Evolutionary conservation across 2,329 filamentous ascomycete species (phyloP), one percentile per base, ranked within the genome.

Genomic region (Parastagonospora nodorum): DNA sequence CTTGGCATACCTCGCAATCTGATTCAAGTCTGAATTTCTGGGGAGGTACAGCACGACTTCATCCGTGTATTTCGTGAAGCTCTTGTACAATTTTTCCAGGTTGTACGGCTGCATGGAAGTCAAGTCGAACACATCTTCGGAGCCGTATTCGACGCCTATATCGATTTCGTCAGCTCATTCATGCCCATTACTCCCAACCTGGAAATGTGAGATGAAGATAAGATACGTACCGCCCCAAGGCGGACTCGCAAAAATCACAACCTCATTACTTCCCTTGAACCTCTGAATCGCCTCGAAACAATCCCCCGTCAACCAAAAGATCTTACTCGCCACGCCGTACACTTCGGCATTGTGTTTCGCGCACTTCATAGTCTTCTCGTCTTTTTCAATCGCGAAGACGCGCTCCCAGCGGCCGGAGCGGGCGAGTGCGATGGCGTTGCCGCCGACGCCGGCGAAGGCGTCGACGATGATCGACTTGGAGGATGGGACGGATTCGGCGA

Each of bases 371-470:
- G 89, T 90, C 8, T 86, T 83, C 3, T 86, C 79, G 65, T 97
- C 87, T 62, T 88, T 89, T 75, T 99, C 94, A 61, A 99, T 88
- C 36, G 89, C 91, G 69, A 97, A 91, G 57, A 99, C 84, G 57
- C 85, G 87, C 44, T 86, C 83, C 89, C 91, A 99, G 57, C 86
- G 84, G 15, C 82, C 85, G 0, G 88, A 90, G 8, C 87, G 82
- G 14, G 94, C 93, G 63, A 99, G 95, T n/a, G 92, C 91, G 62
- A 99, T 97, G 19, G 88, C 85, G 72, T 99, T 99, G 47, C 92
- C 94, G 32, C 95, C 94, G 1, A 90, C 92, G 37, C 94, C 94
- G 27, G 88, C 90, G 75, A 99, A 99, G 39, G 89, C 84, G 73
- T 99, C 94, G 51, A 99, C 85, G 32, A 99, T 77, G 31, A 88